Conservation (phyloP, 768 basidiomycete genomes). For the Boletus eberwhitei region DNA sequence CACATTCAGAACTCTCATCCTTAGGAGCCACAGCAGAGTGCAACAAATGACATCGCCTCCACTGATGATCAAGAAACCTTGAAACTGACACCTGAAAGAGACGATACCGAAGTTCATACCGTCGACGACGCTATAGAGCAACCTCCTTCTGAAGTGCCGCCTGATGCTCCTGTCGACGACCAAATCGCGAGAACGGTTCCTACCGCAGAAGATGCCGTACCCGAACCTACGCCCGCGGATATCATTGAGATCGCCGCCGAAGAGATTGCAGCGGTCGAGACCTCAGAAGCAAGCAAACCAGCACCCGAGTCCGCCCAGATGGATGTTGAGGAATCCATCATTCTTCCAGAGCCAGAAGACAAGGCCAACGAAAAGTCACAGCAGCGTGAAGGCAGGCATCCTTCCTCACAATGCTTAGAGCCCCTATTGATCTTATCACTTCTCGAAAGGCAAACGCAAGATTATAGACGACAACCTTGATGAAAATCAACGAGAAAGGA, state of each 20-base stretch:
- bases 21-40: conserved; percentile 11
- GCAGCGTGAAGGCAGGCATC: conserved; percentile 22
- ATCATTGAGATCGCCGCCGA: conserved; percentile 6
- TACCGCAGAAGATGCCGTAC: conserved; percentile 6
- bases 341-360: conserved; percentile 12
- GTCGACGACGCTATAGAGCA: conserved; percentile 6
- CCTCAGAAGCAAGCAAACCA: not conserved
- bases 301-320: conserved; percentile 2
- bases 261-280: conserved; percentile 5
- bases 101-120: not conserved
- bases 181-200: not conserved
- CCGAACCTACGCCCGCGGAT: conserved; percentile 4
- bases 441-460: conserved; percentile 27
- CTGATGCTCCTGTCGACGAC: conserved; percentile 3
- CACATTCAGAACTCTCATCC: not conserved
- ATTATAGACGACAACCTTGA: conserved; percentile 22
- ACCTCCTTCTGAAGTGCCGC: not conserved
- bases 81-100: conserved; percentile 1
- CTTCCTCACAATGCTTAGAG: too few relatives aligned
- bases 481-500: conserved; percentile 26
- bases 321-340: conserved; percentile 13
- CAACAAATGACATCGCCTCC: not conserved
- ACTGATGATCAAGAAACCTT: not conserved
- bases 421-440: not conserved
- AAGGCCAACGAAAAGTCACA: conserved; percentile 1